Conservation (phyloP, 139 green algal species). For the Axilococcus clingmanii region DNA sequence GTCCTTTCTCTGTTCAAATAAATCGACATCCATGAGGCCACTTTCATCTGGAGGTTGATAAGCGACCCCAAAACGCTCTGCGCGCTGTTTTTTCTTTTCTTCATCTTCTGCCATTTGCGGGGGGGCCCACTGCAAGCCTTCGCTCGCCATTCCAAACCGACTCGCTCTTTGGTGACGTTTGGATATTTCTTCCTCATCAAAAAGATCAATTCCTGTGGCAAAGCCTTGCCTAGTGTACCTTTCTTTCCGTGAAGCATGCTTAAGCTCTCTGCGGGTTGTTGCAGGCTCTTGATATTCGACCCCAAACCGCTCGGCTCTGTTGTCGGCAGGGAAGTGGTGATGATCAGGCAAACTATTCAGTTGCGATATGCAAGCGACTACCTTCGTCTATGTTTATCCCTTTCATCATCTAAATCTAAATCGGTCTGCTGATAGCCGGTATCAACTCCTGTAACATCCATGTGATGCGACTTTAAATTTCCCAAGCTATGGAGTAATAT, state of each 20-base stretch:
- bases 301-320: conserved; percentile 54
- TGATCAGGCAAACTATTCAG: neutral
- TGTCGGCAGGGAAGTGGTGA: conserved; percentile 1
- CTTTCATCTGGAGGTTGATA: conserved; percentile 38
- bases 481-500: too few species aligned
- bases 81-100: conserved; percentile 37
- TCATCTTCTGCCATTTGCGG: conserved; percentile 25
- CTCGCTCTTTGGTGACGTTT: conserved; percentile 45
- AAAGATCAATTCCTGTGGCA: conserved; percentile 59
- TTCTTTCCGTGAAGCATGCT: conserved; percentile 24
- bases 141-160: conserved; percentile 33
- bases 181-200: conserved; percentile 54
- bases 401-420: conserved; percentile 33
- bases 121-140: conserved; percentile 11
- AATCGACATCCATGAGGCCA: conserved; percentile 50
- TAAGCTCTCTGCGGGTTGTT: conserved; percentile 28
- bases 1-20: conserved; percentile 47
- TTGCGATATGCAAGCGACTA: neutral
- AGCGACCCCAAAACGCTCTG: conserved; percentile 52
- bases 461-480: too few species aligned
- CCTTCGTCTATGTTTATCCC: conserved; percentile 42
- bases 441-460: too few species aligned
- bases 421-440: too few species aligned
- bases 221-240: conserved; percentile 34
- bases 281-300: conserved; percentile 40